A percentile compares a stretch with the other conserved stretches of the same genome.
phyloP scores from a whole-genome alignment of 2,329 filamentous ascomycete species.

The Moelleriella libera region DNA sequence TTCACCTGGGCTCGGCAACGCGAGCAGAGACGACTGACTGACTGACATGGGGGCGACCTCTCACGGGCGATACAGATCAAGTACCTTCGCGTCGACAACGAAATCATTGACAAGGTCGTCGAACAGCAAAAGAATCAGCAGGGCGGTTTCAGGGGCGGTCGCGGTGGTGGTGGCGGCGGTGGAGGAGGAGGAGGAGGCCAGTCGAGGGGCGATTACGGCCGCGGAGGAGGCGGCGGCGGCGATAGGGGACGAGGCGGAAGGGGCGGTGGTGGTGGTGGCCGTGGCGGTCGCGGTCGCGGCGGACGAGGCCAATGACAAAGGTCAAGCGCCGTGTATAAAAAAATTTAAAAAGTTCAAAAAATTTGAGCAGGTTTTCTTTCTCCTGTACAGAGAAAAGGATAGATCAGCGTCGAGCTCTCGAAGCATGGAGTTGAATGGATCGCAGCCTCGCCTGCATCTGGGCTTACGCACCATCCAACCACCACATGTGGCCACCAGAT shows the following conservation, averaged over 20 bases:
- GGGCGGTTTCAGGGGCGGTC: constrained; percentile 49
- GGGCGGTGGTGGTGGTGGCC: constrained; percentile 22
- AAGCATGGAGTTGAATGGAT: no score
- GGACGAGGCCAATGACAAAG: constrained; percentile 14
- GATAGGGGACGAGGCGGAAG: constrained; percentile 24
- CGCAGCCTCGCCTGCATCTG: no score
- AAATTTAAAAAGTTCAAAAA: background rate
- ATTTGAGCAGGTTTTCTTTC: background rate
- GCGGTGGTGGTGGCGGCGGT: constrained; percentile 39
- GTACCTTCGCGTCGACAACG: constrained; percentile 89
- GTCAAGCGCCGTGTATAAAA: background rate
- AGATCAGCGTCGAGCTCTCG: no score
- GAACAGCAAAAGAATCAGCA: constrained; percentile 72
- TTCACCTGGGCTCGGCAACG: no score
- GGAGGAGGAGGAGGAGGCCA: constrained; percentile 31
- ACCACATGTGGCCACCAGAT: no score
- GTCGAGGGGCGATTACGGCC: constrained; percentile 40
- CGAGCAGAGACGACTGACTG: no score
- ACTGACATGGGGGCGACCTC: no score
- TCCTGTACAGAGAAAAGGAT: no score
- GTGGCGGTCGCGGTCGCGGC: constrained; percentile 19
- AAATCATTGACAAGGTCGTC: constrained; percentile 88
- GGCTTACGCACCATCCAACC: no score
- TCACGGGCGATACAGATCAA: constrained; percentile 57
- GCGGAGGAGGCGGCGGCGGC: constrained; percentile 32